These are phyloP conservation scores for Globisporangium carolinianum DNA, from an alignment of 352 stramenopile species.

Conservation along the genomic window DNA sequence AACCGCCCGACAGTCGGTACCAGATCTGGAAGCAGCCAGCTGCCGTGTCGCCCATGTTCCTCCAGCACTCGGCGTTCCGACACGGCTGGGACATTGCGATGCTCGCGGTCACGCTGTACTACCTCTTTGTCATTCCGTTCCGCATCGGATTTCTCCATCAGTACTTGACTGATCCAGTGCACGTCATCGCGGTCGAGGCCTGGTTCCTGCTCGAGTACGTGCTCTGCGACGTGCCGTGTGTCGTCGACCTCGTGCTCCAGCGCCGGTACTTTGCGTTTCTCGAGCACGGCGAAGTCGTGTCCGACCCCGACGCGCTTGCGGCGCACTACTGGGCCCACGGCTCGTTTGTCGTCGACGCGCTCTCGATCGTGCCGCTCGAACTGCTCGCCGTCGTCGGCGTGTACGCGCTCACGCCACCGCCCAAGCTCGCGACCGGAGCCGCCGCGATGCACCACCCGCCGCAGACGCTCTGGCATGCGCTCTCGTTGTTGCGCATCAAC, in stretches of 20 bases:
- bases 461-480: conserved; percentile 32
- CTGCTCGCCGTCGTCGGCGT: conserved; percentile 18
- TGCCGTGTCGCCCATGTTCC: conserved; percentile 14
- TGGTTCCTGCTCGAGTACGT: conserved; percentile 53
- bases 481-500: conserved; percentile 44
- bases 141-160: conserved; percentile 53
- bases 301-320: conserved; percentile 26
- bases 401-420: conserved; percentile 5
- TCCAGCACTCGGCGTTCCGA: conserved; percentile 33
- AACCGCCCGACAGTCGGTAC: conserved; percentile 3
- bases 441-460: conserved; percentile 17
- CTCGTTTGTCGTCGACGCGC: conserved; percentile 37
- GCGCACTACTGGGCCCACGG: conserved; percentile 41
- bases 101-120: conserved; percentile 51
- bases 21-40: conserved; percentile 18
- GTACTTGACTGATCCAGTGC: conserved; percentile 24
- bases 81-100: conserved; percentile 43
- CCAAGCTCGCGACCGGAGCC: conserved; percentile 17
- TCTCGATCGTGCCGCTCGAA: conserved; percentile 47
- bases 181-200: conserved; percentile 17
- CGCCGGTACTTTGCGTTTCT: conserved; percentile 50
- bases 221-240: conserved; percentile 32
- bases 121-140: conserved; percentile 45
- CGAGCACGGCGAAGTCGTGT: conserved; percentile 31
- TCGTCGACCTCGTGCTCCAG: conserved; percentile 54